phyloP scores from a whole-genome alignment of 2,329 filamentous ascomycete genomes.

The Corynespora cassiicola region DNA sequence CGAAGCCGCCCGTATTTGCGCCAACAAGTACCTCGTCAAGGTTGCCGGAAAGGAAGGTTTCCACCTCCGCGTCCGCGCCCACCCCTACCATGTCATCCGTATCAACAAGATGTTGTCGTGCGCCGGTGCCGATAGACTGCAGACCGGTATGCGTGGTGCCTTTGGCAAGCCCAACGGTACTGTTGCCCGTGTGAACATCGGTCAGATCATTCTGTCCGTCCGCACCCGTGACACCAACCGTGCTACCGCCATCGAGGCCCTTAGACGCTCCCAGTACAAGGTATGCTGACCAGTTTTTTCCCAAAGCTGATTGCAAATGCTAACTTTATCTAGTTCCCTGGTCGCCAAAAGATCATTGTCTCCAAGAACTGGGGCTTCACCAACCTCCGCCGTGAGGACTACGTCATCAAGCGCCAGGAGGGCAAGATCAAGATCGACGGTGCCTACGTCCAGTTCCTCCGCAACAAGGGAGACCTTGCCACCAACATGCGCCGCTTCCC shows the following conservation, averaged over 20 bases:
- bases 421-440: conserved; percentile 96
- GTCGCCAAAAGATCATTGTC: conserved; percentile 99
- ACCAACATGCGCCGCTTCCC: conserved; percentile 95
- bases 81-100: conserved; percentile 99
- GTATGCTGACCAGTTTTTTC: conserved; percentile 21
- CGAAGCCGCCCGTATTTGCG: conserved; percentile 99
- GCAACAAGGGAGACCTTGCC: conserved; percentile 86
- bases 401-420: conserved; percentile 91
- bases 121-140: conserved; percentile 99
- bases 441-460: conserved; percentile 99
- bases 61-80: conserved; percentile 79
- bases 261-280: conserved; percentile 99
- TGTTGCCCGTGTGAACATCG: conserved; percentile 99
- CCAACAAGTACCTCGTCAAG: conserved; percentile 93
- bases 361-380: conserved; percentile 99
- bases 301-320: background rate
- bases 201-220: conserved; percentile 97
- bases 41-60: conserved; percentile 74
- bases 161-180: conserved; percentile 99
- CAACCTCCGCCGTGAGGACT: conserved; percentile 95
- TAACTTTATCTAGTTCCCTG: conserved; percentile 73
- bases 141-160: conserved; percentile 99
- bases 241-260: conserved; percentile 93
- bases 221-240: conserved; percentile 96
- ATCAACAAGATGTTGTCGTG: conserved; percentile 99